Percentiles rank a stretch among this genome's conserved stretches.
Conservation (phyloP, 2,329 filamentous ascomycete species). For the Monosporascus sp. region DNA sequence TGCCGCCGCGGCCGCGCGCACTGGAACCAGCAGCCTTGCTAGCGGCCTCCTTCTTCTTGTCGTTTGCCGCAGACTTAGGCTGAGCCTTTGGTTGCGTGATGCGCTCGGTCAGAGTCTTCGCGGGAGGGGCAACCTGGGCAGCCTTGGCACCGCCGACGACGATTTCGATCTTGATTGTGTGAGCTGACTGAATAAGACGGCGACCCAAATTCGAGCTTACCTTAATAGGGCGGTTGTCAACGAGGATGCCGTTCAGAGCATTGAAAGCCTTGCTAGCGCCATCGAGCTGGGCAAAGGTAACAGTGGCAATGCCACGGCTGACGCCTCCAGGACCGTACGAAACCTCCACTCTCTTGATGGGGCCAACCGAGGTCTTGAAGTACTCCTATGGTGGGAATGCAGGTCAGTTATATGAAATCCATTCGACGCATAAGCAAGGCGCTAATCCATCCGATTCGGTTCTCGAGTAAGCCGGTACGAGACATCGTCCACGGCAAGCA, state of each 20-base stretch:
- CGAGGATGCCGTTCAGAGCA: constrained; percentile 79
- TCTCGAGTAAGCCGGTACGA: constrained; percentile 16
- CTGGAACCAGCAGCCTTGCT: constrained; percentile 37
- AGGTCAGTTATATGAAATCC: constrained; percentile 59
- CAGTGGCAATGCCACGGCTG: constrained; percentile 87
- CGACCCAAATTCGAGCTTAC: constrained; percentile 41
- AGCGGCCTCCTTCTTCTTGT: constrained; percentile 56
- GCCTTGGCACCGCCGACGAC: constrained; percentile 73
- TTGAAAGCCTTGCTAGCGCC: constrained; percentile 80
- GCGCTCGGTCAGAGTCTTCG: constrained; percentile 75
- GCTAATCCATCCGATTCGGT: constrained; percentile 19
- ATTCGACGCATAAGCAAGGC: constrained; percentile 26
- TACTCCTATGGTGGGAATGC: constrained; percentile 78
- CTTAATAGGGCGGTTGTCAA: constrained; percentile 89
- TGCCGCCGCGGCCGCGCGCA: constrained; percentile 42
- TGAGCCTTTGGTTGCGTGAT: constrained; percentile 69
- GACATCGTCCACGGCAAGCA: constrained; percentile 14
- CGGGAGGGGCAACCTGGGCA: constrained; percentile 58
- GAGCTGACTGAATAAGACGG: constrained; percentile 9
- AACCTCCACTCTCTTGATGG: constrained; percentile 85
- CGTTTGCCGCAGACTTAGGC: constrained; percentile 73
- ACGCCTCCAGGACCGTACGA: constrained; percentile 89
- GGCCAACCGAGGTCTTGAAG: constrained; percentile 79
- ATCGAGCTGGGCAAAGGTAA: constrained; percentile 76
- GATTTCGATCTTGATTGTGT: constrained; percentile 68